A percentile compares a stretch with the other conserved stretches of the same genome.
Conservation (phyloP, 23 red algal species). For the Agarophyton chilense region DNA sequence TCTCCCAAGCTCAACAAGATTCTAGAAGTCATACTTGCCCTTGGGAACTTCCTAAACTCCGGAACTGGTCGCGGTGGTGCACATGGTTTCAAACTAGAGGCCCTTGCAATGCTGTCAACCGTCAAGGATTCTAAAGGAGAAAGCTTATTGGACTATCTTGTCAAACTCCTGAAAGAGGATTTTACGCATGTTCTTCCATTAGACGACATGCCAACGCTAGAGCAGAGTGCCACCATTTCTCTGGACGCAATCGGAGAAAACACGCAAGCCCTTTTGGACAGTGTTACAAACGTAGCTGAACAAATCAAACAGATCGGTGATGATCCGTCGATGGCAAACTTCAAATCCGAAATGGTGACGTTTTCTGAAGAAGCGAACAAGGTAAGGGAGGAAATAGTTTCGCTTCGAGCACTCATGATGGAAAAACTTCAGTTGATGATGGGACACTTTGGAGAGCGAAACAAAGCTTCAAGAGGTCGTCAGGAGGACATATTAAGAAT, state of each 20-base stretch:
- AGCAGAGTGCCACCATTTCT: slow-evolving; percentile 73
- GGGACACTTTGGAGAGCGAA: slow-evolving; percentile 93
- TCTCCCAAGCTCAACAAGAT: slow-evolving; percentile 70
- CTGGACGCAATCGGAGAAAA: slow-evolving; percentile 91
- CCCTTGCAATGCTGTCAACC: slow-evolving; percentile 78
- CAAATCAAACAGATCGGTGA: slow-evolving; percentile 87
- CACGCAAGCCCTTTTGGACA: slow-evolving; percentile 73
- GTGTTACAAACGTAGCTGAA: slow-evolving; percentile 74
- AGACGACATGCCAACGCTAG: slow-evolving; percentile 90
- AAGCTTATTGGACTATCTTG: slow-evolving; percentile 84
- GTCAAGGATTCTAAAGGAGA: slow-evolving; percentile 88
- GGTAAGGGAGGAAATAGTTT: slow-evolving; percentile 89
- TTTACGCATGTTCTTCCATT: slow-evolving; percentile 68
- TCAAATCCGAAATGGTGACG: slow-evolving; percentile 89
- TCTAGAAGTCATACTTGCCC: slow-evolving; percentile 79
- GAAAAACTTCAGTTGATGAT: slow-evolving; percentile 84
- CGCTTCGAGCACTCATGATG: slow-evolving; percentile 83
- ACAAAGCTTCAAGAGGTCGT: slow-evolving; percentile 84
- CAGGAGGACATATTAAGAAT: slow-evolving; percentile 87
- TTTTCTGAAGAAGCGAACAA: slow-evolving; percentile 84
- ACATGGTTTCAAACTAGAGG: slow-evolving; percentile 96
- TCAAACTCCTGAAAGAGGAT: slow-evolving; percentile 50
- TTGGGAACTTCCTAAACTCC: slow-evolving; percentile 97
- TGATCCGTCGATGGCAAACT: slow-evolving; percentile 69
- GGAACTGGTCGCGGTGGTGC: slow-evolving; percentile 90